Evolutionary conservation across 2,329 filamentous ascomycete genomes (phyloP).

Genomic region (Scytalidium lignicola): DNA sequence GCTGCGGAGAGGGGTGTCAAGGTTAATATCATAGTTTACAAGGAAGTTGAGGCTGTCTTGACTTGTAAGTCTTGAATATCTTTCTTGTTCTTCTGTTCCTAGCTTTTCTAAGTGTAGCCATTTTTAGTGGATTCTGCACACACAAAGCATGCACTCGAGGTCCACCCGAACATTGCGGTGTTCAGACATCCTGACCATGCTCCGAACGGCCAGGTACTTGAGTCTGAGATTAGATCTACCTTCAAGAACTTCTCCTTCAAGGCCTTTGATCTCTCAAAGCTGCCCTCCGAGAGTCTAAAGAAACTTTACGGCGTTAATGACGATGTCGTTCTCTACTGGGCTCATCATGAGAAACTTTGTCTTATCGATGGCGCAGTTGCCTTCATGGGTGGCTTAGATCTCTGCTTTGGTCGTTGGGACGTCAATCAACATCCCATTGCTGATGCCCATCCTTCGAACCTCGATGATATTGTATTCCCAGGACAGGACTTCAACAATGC

Average conservation of each 20-base stretch:
- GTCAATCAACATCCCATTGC: slow-evolving; percentile 82
- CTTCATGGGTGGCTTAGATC: slow-evolving; percentile 88
- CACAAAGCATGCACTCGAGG: slow-evolving; percentile 74
- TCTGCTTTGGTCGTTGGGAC: slow-evolving; percentile 86
- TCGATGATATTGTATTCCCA: slow-evolving; percentile 74
- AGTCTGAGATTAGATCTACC: slow-evolving; percentile 62
- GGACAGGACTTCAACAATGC: slow-evolving; percentile 95
- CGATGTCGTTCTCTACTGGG: slow-evolving; percentile 83
- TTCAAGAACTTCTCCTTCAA: slow-evolving; percentile 44
- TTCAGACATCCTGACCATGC: slow-evolving; percentile 88
- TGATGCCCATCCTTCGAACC: slow-evolving; percentile 66
- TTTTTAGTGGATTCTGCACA: slow-evolving; percentile 59
- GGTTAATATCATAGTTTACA: slow-evolving; percentile 85
- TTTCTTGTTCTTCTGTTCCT: no score
- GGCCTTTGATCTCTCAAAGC: slow-evolving; percentile 52
- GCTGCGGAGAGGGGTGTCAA: slow-evolving; percentile 81
- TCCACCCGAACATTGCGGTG: slow-evolving; percentile 81
- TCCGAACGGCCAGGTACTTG: slow-evolving; percentile 64
- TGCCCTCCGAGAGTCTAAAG: slow-evolving; percentile 69
- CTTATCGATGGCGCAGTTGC: slow-evolving; percentile 72
- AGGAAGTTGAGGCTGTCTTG: slow-evolving; percentile 78
- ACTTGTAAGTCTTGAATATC: slow-evolving; percentile 76
- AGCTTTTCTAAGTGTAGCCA: slow-evolving; percentile 19
- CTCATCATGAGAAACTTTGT: slow-evolving; percentile 88
- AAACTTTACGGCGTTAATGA: slow-evolving; percentile 77